Conservation (phyloP, 768 basidiomycete genomes). For the Mrakia blollopis region DNA sequence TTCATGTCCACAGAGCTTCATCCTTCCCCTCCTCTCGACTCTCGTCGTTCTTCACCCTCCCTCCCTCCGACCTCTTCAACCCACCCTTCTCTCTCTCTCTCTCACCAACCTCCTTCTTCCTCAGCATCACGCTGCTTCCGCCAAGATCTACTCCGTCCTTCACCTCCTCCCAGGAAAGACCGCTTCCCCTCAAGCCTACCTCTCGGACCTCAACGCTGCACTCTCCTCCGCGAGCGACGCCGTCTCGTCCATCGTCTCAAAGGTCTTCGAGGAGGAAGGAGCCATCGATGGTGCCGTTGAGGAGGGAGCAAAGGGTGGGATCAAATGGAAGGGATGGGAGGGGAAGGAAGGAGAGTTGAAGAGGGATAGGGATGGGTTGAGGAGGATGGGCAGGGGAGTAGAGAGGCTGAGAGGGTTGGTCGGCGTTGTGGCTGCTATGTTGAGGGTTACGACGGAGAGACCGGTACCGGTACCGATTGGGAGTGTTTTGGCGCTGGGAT, state of each 20-base stretch:
- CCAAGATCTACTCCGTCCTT: conserved; percentile 58
- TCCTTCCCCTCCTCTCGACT: conserved; percentile 52
- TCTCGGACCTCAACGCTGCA: conserved; percentile 67
- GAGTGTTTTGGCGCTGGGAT: conserved; percentile 53
- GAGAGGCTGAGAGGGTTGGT: conserved; percentile 59
- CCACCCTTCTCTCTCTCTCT: conserved; percentile 54
- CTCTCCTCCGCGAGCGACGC: conserved; percentile 62
- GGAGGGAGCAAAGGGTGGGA: conserved; percentile 17
- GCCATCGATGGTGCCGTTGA: background rate
- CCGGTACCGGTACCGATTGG: conserved; percentile 70
- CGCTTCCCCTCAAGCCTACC: conserved; percentile 65
- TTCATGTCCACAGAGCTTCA: conserved; percentile 36
- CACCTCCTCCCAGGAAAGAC: conserved; percentile 75
- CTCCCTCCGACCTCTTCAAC: conserved; percentile 56
- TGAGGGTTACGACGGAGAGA: conserved; percentile 50
- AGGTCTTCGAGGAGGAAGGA: conserved; percentile 29
- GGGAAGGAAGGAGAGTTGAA: conserved; percentile 46
- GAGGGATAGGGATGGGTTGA: conserved; percentile 51
- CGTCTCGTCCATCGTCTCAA: conserved; percentile 49
- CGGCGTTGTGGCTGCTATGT: conserved; percentile 53
- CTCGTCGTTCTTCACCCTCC: conserved; percentile 65
- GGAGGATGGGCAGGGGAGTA: conserved; percentile 45
- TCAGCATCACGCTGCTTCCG: conserved; percentile 52
- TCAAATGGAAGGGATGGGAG: conserved; percentile 27
- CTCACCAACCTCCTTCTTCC: conserved; percentile 58